phyloP scores from a whole-genome alignment of 805 yeast species.

The Candida sphagnicola region DNA sequence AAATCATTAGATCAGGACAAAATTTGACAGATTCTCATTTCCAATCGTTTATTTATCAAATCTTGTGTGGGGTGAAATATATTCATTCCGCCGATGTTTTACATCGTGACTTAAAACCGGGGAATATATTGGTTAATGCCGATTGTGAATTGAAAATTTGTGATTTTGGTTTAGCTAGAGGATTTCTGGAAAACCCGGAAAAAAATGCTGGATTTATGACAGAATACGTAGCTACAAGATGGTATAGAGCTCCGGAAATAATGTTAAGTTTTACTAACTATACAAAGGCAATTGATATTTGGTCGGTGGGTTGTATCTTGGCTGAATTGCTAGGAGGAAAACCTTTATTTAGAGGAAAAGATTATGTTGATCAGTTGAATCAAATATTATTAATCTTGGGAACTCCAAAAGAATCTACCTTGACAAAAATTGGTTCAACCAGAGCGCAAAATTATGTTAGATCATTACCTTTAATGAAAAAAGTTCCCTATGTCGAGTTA shows the following conservation, averaged over 20 bases:
- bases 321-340: conserved; percentile 91
- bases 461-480: conserved; percentile 77
- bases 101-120: conserved; percentile 94
- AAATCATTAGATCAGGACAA: conserved; percentile 90
- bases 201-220: conserved; percentile 92
- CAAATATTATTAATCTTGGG: conserved; percentile 85
- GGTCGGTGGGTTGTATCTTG: conserved; percentile 97
- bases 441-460: conserved; percentile 92
- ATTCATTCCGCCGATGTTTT: conserved; percentile 90
- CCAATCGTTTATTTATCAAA: conserved; percentile 89
- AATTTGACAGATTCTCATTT: conserved; percentile 92
- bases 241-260: conserved; percentile 99
- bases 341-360: conserved; percentile 92
- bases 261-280: conserved; percentile 92
- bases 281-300: conserved; percentile 93
- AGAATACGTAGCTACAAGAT: conserved; percentile 96
- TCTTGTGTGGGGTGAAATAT: conserved; percentile 83
- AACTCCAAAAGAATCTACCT: conserved; percentile 65
- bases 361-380: conserved; percentile 91
- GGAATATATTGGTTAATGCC: conserved; percentile 87
- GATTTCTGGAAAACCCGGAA: conserved; percentile 76
- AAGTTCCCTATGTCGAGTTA: conserved; percentile 62
- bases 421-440: conserved; percentile 60
- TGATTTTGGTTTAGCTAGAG: conserved; percentile 95
- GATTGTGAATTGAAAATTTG: conserved; percentile 96